Percentiles rank a stretch among this genome's conserved stretches.
phyloP scores from a whole-genome alignment of 2,329 filamentous ascomycete species.

The Trichoderma simmonsii region DNA sequence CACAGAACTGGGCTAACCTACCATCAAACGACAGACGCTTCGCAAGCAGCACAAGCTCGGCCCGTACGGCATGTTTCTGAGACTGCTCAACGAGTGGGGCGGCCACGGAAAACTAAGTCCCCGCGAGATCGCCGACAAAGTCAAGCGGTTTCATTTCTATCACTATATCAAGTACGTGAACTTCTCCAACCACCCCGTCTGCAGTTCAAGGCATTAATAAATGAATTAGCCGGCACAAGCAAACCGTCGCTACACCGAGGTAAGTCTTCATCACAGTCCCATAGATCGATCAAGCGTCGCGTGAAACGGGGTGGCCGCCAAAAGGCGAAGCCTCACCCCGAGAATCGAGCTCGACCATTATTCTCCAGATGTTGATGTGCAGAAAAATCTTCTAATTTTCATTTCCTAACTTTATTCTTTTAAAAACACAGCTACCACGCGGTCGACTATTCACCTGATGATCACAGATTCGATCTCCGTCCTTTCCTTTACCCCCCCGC shows the following conservation, averaged over 20 bases:
- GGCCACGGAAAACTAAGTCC: conserved; percentile 28
- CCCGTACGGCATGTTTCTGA: conserved; percentile 40
- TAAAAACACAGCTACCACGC: not conserved
- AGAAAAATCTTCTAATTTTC: no score
- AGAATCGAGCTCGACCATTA: no score
- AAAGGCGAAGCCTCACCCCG: no score
- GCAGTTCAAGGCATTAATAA: not conserved
- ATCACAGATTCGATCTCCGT: conserved; percentile 27
- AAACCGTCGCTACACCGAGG: not conserved
- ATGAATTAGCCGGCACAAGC: not conserved
- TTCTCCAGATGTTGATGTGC: no score
- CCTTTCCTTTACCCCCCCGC: conserved; percentile 31
- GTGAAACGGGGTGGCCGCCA: no score
- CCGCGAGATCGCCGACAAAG: conserved; percentile 36
- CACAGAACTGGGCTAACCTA: not conserved
- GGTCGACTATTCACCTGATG: conserved; percentile 26
- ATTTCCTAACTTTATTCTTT: no score
- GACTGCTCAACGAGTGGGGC: conserved; percentile 39
- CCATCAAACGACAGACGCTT: conserved; percentile 28
- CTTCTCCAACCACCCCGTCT: not conserved
- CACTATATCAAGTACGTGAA: not conserved
- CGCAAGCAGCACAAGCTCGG: conserved; percentile 43
- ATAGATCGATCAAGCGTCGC: no score
- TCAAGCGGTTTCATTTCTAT: not conserved
- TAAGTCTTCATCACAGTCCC: no score